These are phyloP conservation scores for Heliosperma pusillum DNA, from an alignment of 148 eudicot genomes.

Conservation along the genomic window DNA sequence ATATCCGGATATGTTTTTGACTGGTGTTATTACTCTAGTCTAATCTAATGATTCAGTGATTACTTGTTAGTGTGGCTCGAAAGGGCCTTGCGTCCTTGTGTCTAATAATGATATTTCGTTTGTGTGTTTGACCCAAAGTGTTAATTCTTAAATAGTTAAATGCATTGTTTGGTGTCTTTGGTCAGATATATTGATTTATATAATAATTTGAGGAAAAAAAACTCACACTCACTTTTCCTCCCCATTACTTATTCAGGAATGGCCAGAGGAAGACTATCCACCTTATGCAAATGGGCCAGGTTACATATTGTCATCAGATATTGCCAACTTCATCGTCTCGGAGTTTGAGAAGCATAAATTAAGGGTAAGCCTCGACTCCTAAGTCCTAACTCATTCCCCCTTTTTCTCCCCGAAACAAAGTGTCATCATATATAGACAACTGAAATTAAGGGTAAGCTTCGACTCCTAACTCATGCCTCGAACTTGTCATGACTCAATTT, in stretches of 20 bases:
- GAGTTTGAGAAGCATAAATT: constrained; percentile 70
- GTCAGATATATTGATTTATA: background rate
- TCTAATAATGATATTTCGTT: too few species aligned
- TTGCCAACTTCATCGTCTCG: constrained; percentile 62
- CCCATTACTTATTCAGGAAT: constrained; percentile 49
- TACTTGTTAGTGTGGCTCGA: too few species aligned
- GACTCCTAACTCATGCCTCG: too few species aligned
- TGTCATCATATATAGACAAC: background rate
- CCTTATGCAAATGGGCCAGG: constrained; percentile 98
- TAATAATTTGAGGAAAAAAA: background rate
- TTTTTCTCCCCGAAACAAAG: background rate
- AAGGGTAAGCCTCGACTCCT: constrained; percentile 42
- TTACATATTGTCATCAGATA: constrained; percentile 77
- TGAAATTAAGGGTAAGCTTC: too few species aligned
- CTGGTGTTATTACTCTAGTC: background rate
- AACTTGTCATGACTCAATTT: too few species aligned
- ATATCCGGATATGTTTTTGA: background rate
- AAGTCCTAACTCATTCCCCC: background rate
- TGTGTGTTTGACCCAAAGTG: too few species aligned
- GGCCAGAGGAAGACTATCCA: constrained; percentile 94
- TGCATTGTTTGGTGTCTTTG: too few species aligned
- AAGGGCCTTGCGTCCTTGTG: too few species aligned
- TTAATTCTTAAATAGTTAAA: too few species aligned
- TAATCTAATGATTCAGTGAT: background rate
- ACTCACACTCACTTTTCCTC: constrained; percentile 15